phyloP scores from a whole-genome alignment of 1,284 basidiomycete species.

The Cryptococcus sp. region DNA sequence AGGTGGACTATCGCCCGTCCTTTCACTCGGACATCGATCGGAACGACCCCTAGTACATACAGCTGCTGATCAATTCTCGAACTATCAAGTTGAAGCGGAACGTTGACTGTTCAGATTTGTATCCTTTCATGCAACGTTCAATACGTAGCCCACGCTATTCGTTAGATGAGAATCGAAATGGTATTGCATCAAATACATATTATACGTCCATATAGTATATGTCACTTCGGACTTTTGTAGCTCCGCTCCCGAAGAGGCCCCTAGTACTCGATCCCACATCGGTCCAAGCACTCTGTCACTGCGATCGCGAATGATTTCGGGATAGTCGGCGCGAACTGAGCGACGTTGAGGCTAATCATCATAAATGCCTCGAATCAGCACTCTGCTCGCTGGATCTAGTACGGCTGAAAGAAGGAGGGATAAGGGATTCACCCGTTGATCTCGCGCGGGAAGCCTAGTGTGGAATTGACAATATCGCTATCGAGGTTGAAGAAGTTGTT shows the following conservation, averaged over 20 bases:
- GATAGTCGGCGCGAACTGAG: not conserved
- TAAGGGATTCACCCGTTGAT: slow-evolving; percentile 1
- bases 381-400: not conserved
- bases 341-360: not conserved
- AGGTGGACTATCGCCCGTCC: too few species aligned
- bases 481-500: slow-evolving; percentile 10
- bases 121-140: too few species aligned
- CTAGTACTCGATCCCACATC: slow-evolving; percentile 3
- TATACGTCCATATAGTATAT: not conserved
- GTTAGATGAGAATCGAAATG: too few species aligned
- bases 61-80: too few species aligned
- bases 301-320: slow-evolving; percentile 4
- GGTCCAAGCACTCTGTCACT: slow-evolving; percentile 4
- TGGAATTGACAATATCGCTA: slow-evolving; percentile 10
- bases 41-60: too few species aligned
- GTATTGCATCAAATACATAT: not conserved
- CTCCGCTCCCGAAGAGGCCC: not conserved
- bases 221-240: not conserved
- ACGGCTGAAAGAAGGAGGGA: not conserved
- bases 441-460: slow-evolving; percentile 9
- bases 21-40: too few species aligned
- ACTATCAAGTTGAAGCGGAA: too few species aligned
- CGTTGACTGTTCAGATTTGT: too few species aligned
- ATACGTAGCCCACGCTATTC: too few species aligned
- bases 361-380: not conserved